Evolutionary conservation across 2,329 filamentous ascomycete genomes (phyloP), one percentile per base, ranked within the genome.

Genomic region (Onygenales sp.): DNA sequence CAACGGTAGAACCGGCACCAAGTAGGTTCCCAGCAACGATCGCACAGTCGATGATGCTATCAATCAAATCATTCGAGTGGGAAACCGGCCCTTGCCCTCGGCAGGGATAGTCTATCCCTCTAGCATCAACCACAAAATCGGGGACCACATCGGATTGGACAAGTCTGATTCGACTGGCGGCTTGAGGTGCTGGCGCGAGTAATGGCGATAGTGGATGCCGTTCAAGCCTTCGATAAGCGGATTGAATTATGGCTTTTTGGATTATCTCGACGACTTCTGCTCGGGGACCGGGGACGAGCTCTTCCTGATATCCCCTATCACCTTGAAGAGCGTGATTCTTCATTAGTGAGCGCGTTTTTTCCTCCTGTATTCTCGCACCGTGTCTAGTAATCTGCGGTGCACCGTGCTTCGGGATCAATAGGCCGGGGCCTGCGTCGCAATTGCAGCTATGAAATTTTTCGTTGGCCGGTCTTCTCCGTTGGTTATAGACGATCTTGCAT

Each of bases 21-120:
- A 69, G 60, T n/a, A 73, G 54, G 50, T 58, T 67, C 1, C 66
- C 69, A 2, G 62, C 58, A n/a, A 70, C 64, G 45, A 72, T 67
- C 5, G 61, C 55, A 45, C 61, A 64, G 48, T 72, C 68, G 11
- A 69, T 55, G 8, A 58, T 55, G 51, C 58, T 60, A 8, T 66
- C 66, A n/a, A 55, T 56, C 1, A 43, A 33, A 3, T 33, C 14
- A 51, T 47, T 35, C 21, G 21, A 5, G 3, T 33, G 14, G 51
- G 61, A 63, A 8, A 65, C 51, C 6, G 69, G 69, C 1, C 68
- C 69, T 3, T 65, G 63, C 2, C 67, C 67, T 33, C 64, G 61
- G 38, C 61, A 64, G 8, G 60, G 58, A 38, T 60, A 64, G 7
- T 46, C 11, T 21, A 33, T 46, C 8, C 64, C 65, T 7, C 54